Base-by-base conservation (phyloP, 768 basidiomycete species). In the Lactarius hatsudake region DNA sequence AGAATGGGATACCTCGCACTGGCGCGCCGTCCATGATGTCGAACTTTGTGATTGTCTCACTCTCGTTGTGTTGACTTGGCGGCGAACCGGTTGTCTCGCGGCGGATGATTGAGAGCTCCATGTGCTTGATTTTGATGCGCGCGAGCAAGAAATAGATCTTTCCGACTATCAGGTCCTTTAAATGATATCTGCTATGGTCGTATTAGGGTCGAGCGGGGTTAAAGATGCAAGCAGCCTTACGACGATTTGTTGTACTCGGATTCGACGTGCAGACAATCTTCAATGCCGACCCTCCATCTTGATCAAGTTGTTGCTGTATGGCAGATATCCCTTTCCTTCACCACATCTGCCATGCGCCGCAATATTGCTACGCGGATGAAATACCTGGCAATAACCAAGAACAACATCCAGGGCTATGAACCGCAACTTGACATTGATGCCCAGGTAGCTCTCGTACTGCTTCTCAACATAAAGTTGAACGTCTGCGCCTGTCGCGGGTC, bases 261-360 rank as follows among this genome's bases (percentile, higher is more conserved):
- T 76, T 98, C 97, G 73, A 98, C 98, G 76, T 98, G 96, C 73
- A 98, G 78, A 77, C 97, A 98, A 74, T 99, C 97, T 76, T 98
- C 97, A 67, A 99, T 99, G 8, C 97, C 97, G 42, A 98, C 97
- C 97, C 79, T 98, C 97, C 97, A 99, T 99, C 83, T 96, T 98
- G 80, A 98, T 98, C 51, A 93, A 90, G 76, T 96, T 98, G 77
- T 97, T 98, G 74, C 87, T 92, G 77, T 98, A 96, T 64, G 96
- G 95, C 96, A 98, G 23, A 98, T 75, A 69, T 99, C 97, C 75
- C 83, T 89, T 78, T 98, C 97, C 77, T 96, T 96, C 58, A 85
- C 80, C 5, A 96, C 94, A 73, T 98, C 96, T 20, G 94, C 94
- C 83, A 98, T 91, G 72, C 95, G 80, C 59, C 96, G 83, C 12